Conservation (phyloP, 1,284 basidiomycete genomes). For the Moesziomyces aphidis region DNA sequence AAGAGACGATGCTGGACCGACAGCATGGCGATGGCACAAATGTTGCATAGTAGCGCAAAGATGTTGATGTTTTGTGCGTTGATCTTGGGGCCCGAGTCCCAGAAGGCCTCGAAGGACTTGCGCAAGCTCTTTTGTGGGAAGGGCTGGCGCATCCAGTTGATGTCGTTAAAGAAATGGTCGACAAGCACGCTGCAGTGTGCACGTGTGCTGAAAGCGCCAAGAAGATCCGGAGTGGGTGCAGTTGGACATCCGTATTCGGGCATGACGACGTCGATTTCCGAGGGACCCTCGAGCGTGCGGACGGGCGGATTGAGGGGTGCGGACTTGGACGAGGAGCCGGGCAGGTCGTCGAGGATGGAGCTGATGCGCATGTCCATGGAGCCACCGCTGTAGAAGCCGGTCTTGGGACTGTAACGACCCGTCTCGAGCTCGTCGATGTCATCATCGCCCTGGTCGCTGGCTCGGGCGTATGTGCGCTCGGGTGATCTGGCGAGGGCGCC, state of each 20-base stretch:
- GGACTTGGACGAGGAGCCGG: slow-evolving; percentile 38
- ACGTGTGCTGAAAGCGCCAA: slow-evolving; percentile 45
- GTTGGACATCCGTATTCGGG: slow-evolving; percentile 53
- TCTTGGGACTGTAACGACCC: slow-evolving; percentile 46
- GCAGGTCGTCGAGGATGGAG: slow-evolving; percentile 49
- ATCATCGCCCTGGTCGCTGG: slow-evolving; percentile 31
- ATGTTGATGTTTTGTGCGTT: slow-evolving; percentile 56
- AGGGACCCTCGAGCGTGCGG: slow-evolving; percentile 36
- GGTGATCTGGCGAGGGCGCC: slow-evolving; percentile 15
- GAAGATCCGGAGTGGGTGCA: slow-evolving; percentile 40
- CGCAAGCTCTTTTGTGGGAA: slow-evolving; percentile 45
- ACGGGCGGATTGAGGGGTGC: slow-evolving; percentile 41
- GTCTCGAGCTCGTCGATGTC: slow-evolving; percentile 52
- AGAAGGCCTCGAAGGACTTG: slow-evolving; percentile 44
- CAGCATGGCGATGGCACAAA: slow-evolving; percentile 49
- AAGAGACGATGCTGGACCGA: slow-evolving; percentile 36
- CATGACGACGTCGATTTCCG: slow-evolving; percentile 55
- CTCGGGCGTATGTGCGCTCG: slow-evolving; percentile 8
- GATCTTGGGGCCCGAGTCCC: slow-evolving; percentile 52
- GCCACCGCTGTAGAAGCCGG: slow-evolving; percentile 51
- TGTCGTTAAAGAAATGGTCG: slow-evolving; percentile 57
- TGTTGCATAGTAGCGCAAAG: slow-evolving; percentile 53
- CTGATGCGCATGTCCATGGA: slow-evolving; percentile 57
- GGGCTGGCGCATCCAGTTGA: slow-evolving; percentile 64
- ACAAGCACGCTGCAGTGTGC: slow-evolving; percentile 45